phyloP scores from a whole-genome alignment of 805 yeast genomes.

The Isabelozyma pseudorhagii region DNA sequence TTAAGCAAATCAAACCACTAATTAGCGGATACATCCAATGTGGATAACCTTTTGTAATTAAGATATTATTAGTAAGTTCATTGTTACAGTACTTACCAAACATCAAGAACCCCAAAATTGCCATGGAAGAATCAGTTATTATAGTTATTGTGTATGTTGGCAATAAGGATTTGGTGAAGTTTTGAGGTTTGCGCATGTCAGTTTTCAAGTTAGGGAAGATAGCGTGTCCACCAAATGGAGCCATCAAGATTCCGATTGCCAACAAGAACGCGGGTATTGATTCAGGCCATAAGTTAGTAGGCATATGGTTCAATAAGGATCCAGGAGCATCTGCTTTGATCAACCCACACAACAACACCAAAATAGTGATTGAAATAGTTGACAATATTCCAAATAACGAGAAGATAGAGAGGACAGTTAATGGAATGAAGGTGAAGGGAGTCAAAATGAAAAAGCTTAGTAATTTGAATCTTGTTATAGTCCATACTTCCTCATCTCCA shows the following conservation, averaged over 20 bases:
- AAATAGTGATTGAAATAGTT: conserved; percentile 60
- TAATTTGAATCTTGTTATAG: conserved; percentile 53
- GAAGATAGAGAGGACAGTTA: conserved; percentile 66
- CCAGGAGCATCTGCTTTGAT: conserved; percentile 66
- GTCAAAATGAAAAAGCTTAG: conserved; percentile 68
- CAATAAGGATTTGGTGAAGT: conserved; percentile 50
- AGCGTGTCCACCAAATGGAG: conserved; percentile 86
- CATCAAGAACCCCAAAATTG: conserved; percentile 62
- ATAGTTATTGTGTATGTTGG: conserved; percentile 61
- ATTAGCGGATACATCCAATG: conserved; percentile 46
- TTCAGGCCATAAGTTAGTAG: conserved; percentile 65
- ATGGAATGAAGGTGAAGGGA: conserved; percentile 79
- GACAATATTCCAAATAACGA: conserved; percentile 69
- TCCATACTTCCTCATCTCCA: conserved; percentile 36
- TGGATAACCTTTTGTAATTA: conserved; percentile 48
- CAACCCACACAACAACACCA: conserved; percentile 63
- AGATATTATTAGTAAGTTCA: conserved; percentile 50
- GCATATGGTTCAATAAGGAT: conserved; percentile 61
- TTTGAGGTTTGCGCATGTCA: conserved; percentile 71
- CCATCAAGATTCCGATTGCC: conserved; percentile 63
- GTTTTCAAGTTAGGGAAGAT: conserved; percentile 73
- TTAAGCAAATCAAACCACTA: conserved; percentile 69
- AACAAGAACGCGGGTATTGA: conserved; percentile 50
- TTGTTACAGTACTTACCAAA: conserved; percentile 49
- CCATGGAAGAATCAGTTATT: conserved; percentile 60